Base-by-base conservation (phyloP, 495 filamentous ascomycete genomes). In the Penicillium atrosanguineum region DNA sequence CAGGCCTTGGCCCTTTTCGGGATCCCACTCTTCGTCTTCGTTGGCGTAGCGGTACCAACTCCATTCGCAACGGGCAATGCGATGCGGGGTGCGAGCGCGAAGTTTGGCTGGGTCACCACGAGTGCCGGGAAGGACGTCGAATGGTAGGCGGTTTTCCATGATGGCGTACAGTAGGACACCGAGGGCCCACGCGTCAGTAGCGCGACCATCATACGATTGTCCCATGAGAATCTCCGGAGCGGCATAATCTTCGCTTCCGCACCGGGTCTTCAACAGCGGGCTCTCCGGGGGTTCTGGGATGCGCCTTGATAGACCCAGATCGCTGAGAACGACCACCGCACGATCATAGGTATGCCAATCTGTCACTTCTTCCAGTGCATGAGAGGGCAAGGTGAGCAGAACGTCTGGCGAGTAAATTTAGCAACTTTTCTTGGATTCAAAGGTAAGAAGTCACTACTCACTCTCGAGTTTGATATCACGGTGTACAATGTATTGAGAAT, bases 391-490 rank as follows among this genome's bases (percentile, higher is more conserved):
- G 63, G 96, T 96, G 57, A 97, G 85, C 21, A 98, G 83, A 44
- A 96, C 88, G 66, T 98, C 92, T 96, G 62, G 19, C 48, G 40
- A 31, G 3, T 21, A 21, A 1, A 12, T 38, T 58, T 40, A 52
- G 41, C n/a, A 52, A 23, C 11, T 11, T 16, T 1, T 4, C 2
- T 8, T 38, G 8, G 1, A 9, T n/a, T 7, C 12, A 19, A 29
- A 9, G 2, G 2, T 3, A 0, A 6, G 14, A 4, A 14, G 14
- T 23, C 2, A 2, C 5, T 14, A 75, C 88, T 72, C 78, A 96
- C 92, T 98, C 74, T 98, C 94, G 44, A 98, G 83, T 70, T 98
- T 98, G 64, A 98, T 95, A 70, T 98, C 94, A 23, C 94, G 84
- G 64, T 98, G 94, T 39, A 96, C 93, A 57, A 98, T 96, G 60